Conservation (phyloP, 176 grass and related monocot genomes). For the Carex kokanica region DNA sequence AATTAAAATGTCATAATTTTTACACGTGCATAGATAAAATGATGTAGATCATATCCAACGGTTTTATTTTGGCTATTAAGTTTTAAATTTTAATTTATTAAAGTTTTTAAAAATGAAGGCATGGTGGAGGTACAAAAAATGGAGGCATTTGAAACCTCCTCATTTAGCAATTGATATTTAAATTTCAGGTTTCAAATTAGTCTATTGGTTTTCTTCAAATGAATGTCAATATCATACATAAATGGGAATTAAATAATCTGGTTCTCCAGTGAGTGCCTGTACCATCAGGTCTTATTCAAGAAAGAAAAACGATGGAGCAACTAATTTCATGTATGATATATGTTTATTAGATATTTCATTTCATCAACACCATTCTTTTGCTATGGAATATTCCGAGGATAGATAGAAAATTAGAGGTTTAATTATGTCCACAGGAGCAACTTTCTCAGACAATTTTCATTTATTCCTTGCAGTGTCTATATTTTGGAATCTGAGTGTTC, state of each 20-base stretch:
- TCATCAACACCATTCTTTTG: slow-evolving; percentile 12
- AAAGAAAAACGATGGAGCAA: background rate
- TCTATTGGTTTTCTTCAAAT: background rate
- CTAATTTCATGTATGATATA: background rate
- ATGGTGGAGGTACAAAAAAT: too few species aligned
- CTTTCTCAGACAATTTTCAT: background rate
- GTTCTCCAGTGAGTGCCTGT: background rate
- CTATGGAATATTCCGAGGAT: background rate
- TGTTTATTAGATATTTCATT: background rate
- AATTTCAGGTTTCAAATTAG: background rate
- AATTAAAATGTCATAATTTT: too few species aligned
- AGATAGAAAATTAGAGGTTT: background rate
- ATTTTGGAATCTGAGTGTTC: background rate
- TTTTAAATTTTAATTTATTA: too few species aligned
- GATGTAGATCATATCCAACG: too few species aligned
- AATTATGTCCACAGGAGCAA: background rate
- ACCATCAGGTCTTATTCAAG: slow-evolving; percentile 9
- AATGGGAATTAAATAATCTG: background rate
- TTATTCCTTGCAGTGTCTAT: background rate
- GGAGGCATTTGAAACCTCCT: too few species aligned
- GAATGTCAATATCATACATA: background rate
- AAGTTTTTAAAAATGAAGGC: too few species aligned
- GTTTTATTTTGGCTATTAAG: too few species aligned
- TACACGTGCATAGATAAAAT: too few species aligned
- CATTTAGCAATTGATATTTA: background rate